Percentiles rank a stretch among this genome's conserved stretches.
These are phyloP conservation scores for Pseudozyma flocculosa DNA, from an alignment of 1,284 basidiomycete genomes.

Conservation along the genomic window DNA sequence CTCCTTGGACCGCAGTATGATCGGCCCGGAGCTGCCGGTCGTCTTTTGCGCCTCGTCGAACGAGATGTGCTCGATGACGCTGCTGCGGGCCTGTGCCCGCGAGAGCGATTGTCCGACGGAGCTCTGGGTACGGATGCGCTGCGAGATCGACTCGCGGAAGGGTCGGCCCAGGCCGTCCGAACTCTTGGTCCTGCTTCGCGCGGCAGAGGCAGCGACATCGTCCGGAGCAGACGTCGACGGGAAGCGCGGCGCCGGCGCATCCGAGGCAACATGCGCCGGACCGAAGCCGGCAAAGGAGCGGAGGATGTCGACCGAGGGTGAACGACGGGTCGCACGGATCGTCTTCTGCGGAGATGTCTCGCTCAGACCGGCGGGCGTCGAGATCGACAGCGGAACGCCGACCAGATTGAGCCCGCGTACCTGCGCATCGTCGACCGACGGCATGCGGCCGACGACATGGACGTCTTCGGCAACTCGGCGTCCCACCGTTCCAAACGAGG, in stretches of 20 bases:
- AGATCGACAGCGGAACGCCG: too few species aligned
- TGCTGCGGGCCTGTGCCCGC: background rate
- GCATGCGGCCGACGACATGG: background rate
- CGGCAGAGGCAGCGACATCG: background rate
- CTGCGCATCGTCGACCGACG: background rate
- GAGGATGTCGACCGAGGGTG: constrained; percentile 16
- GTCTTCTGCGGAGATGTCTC: too few species aligned
- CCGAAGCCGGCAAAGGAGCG: constrained; percentile 7
- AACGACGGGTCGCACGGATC: constrained; percentile 3
- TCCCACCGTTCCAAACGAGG: too few species aligned
- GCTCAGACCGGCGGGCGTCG: too few species aligned
- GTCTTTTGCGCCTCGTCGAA: constrained; percentile 19
- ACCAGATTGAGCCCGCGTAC: too few species aligned
- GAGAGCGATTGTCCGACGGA: constrained; percentile 5
- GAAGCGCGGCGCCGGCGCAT: too few species aligned
- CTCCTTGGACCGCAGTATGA: constrained; percentile 15
- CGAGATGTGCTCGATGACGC: constrained; percentile 30
- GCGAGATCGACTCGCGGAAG: constrained; percentile 15
- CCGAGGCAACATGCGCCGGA: too few species aligned
- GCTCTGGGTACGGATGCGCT: constrained; percentile 9
- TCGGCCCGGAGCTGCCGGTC: constrained; percentile 12
- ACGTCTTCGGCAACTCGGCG: background rate
- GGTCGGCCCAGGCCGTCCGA: constrained; percentile 14
- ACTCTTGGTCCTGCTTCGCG: constrained; percentile 21
- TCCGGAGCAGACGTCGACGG: too few species aligned